These are phyloP conservation scores for Zygnema circumcarinatum DNA, from an alignment of 139 green algal species.

Conservation along the genomic window DNA sequence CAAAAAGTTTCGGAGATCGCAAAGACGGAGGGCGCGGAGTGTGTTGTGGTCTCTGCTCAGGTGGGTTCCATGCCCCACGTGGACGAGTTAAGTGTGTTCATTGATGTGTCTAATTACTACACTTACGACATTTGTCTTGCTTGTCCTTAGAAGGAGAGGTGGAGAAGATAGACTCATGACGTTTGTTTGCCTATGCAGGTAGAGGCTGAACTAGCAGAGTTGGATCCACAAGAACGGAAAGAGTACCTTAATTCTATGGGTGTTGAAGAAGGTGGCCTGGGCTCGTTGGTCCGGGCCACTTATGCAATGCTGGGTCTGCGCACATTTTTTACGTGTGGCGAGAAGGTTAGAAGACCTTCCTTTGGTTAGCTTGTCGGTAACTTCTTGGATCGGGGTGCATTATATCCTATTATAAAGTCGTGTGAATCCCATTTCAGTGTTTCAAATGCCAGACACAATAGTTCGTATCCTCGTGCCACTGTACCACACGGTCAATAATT, in stretches of 20 bases:
- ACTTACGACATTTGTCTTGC: no score
- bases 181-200: conserved; percentile 64
- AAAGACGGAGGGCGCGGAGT: conserved; percentile 71
- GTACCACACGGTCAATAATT: no score
- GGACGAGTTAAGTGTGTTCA: neutral
- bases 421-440: no score
- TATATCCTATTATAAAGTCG: no score
- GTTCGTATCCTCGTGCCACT: no score
- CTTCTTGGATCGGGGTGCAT: no score
- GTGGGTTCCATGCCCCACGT: conserved; percentile 4
- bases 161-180: neutral
- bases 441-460: no score
- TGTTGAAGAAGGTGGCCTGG: conserved; percentile 82
- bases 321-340: conserved; percentile 97
- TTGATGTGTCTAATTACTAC: neutral
- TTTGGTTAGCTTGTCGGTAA: no score
- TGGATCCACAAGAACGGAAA: conserved; percentile 81
- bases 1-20: conserved; percentile 74
- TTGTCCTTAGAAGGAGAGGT: no score
- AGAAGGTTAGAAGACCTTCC: conserved; percentile 94
- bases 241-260: conserved; percentile 91
- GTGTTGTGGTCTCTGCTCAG: conserved; percentile 83
- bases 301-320: conserved; percentile 90
- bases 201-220: conserved; percentile 91
- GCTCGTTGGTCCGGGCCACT: conserved; percentile 64